phyloP scores from a whole-genome alignment of 2,329 filamentous ascomycete species.

The Talaromyces verruculosus region DNA sequence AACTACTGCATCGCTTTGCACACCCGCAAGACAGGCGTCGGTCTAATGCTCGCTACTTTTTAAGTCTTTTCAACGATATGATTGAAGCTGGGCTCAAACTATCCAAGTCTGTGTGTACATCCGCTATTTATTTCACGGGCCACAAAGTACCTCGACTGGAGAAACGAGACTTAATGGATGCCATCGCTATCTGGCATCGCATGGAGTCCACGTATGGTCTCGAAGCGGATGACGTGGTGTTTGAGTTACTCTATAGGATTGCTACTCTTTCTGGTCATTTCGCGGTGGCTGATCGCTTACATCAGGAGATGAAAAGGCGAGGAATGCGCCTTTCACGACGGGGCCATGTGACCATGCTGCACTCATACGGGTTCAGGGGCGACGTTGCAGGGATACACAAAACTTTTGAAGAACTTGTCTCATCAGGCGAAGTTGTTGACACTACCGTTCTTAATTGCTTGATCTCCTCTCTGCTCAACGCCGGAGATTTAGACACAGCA shows the following conservation, averaged over 20 bases:
- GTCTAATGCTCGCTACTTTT: conserved; percentile 71
- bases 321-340: conserved; percentile 70
- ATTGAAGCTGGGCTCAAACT: conserved; percentile 70
- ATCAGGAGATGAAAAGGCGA: conserved; percentile 74
- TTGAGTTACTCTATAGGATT: conserved; percentile 88
- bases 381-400: conserved; percentile 72
- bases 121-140: conserved; percentile 75
- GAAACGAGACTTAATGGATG: conserved; percentile 62
- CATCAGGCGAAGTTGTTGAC: conserved; percentile 83
- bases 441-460: conserved; percentile 83
- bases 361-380: conserved; percentile 73
- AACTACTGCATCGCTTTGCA: conserved; percentile 68
- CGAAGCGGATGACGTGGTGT: conserved; percentile 72
- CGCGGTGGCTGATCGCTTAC: conserved; percentile 76
- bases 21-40: conserved; percentile 45
- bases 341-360: conserved; percentile 78
- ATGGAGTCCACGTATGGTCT: conserved; percentile 77
- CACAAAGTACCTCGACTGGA: conserved; percentile 64
- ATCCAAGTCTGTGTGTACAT: conserved; percentile 72
- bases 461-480: conserved; percentile 72
- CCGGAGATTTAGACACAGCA: conserved; percentile 73
- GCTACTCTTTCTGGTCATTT: conserved; percentile 85
- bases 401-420: conserved; percentile 80
- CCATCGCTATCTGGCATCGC: conserved; percentile 77
- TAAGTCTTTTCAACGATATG: conserved; percentile 80